These are phyloP conservation scores for Pseudocercospora crystallina DNA, from an alignment of 2,329 filamentous ascomycete species.

Conservation along the genomic window DNA sequence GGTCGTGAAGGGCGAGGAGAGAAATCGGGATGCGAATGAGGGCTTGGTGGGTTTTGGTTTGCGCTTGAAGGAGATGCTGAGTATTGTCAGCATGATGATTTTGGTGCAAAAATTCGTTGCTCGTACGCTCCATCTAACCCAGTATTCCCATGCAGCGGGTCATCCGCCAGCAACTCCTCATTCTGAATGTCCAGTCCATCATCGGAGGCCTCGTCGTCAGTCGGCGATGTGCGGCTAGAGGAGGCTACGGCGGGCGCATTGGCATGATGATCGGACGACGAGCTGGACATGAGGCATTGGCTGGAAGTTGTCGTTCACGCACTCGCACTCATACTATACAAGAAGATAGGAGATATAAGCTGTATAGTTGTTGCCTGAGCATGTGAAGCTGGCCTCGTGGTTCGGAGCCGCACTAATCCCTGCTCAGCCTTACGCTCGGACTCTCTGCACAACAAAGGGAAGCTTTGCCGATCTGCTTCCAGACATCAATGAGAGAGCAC, in stretches of 20 bases:
- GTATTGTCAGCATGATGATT: constrained; percentile 9
- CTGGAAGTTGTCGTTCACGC: background rate
- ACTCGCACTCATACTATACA: too few relatives aligned
- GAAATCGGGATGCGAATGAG: constrained; percentile 46
- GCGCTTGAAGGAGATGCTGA: constrained; percentile 68
- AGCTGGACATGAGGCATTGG: constrained; percentile 38
- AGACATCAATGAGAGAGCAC: too few relatives aligned
- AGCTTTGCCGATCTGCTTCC: too few relatives aligned
- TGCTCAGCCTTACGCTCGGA: too few relatives aligned
- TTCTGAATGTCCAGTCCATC: constrained; percentile 46
- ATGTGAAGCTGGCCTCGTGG: too few relatives aligned
- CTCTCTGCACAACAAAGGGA: too few relatives aligned
- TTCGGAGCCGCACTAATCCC: too few relatives aligned
- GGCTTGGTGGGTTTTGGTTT: constrained; percentile 53
- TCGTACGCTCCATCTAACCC: constrained; percentile 48
- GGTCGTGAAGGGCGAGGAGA: constrained; percentile 41
- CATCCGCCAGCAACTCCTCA: constrained; percentile 43
- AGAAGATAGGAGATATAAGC: too few relatives aligned
- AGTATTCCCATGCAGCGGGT: constrained; percentile 38
- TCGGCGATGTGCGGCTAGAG: constrained; percentile 43
- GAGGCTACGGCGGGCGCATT: constrained; percentile 44
- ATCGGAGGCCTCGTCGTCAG: constrained; percentile 31
- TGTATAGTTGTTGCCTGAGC: too few relatives aligned
- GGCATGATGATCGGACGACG: constrained; percentile 31
- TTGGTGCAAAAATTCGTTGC: background rate